Evolutionary conservation across 306 rosid species (phyloP), one percentile per base, ranked within the genome.

Genomic region (Gleditsia sinensis): DNA sequence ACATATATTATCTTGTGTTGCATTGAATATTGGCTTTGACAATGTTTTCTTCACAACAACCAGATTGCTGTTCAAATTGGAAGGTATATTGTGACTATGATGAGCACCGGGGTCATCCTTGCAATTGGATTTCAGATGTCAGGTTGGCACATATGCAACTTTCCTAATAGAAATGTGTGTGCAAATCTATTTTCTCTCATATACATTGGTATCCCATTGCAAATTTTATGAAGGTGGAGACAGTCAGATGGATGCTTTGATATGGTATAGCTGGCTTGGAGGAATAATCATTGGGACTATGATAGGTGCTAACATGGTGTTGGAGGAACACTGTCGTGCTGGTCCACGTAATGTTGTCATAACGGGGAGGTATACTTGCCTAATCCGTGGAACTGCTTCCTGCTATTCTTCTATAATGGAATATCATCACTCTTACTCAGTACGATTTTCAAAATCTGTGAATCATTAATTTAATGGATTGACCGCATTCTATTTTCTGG

Each of bases 281-380:
- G 99, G 99, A 81, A 78, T 92, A 60, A 87, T 95, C 48, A 90
- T 95, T 76, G 99, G 99, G 27, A 92, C 97, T 27, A 92, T 95
- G 99, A 85, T 92, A 42, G 99, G 99, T 67, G 85, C 97, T 67
- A 95, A 95, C 81, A 81, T 82, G 90, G 99, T 92, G 23, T 80
- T 95, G 76, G 99, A 92, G 55, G 98, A 95, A 58, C 95, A 90
- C 72, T 90, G 84, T 69, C 91, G 98, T 9, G 96, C 95, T 17
- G 98, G 99, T 84, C 98, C 98, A 3, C 92, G 97, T 1, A 92
- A 92, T 74, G 97, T 95, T 61, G 93, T 95, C 71, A 87, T 95
- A 5, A 95, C 97, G 3, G 99, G 99, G 58, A 95, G 99, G 99
- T 95, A 72, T 19, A 59, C 25, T 60, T 17, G 24, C 66, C 32